These are phyloP conservation scores for Moesziomyces sp. DNA, from an alignment of 1,284 basidiomycete species.

Conservation along the genomic window DNA sequence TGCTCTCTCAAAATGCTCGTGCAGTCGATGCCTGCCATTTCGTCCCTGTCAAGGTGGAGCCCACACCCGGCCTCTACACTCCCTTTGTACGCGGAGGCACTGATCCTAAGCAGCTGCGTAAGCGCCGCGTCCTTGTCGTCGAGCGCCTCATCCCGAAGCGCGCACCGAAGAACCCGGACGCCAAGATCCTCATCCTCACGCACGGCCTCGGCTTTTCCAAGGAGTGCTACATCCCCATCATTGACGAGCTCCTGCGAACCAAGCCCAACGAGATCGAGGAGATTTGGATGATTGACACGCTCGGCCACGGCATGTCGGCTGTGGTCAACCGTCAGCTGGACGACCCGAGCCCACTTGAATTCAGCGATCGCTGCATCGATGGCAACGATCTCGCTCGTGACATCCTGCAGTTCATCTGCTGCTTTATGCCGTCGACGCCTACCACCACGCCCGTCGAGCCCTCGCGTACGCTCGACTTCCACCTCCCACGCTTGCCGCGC, in stretches of 20 bases:
- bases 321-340: constrained; percentile 47
- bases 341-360: constrained; percentile 33
- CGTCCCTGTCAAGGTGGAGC: constrained; percentile 42
- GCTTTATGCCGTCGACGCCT: constrained; percentile 39
- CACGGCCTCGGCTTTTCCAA: constrained; percentile 47
- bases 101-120: constrained; percentile 37
- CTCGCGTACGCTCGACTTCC: constrained; percentile 37
- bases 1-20: constrained; percentile 40
- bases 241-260: constrained; percentile 34
- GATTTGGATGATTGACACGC: constrained; percentile 48
- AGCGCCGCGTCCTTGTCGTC: constrained; percentile 39
- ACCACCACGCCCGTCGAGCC: constrained; percentile 40
- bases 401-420: constrained; percentile 46
- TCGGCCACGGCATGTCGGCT: constrained; percentile 45
- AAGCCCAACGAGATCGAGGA: constrained; percentile 42
- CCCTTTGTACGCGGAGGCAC: constrained; percentile 40
- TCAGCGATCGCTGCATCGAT: constrained; percentile 47
- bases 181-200: constrained; percentile 41
- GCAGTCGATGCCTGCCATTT: constrained; percentile 45
- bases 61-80: constrained; percentile 40
- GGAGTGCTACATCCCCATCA: constrained; percentile 40
- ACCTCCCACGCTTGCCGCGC: constrained; percentile 40
- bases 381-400: constrained; percentile 46
- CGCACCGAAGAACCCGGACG: constrained; percentile 30
- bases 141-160: constrained; percentile 40